phyloP scores from a whole-genome alignment of 148 eudicot genomes.

The Hydrangea macrophylla region DNA sequence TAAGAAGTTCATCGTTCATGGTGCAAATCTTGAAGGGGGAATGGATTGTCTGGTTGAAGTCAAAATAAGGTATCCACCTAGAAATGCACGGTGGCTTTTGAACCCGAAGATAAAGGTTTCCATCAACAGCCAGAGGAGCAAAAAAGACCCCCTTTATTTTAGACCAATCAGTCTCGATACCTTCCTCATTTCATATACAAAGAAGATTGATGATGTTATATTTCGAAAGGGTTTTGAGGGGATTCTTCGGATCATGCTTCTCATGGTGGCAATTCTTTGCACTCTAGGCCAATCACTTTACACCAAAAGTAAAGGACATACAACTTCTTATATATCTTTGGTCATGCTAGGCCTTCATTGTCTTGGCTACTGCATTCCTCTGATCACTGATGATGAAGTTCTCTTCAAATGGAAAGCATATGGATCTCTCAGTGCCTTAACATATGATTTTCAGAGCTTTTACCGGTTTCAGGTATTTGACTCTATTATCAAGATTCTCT shows the following conservation, averaged over 20 bases:
- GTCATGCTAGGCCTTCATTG: slow-evolving; percentile 4
- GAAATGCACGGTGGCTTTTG: background rate
- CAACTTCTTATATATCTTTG: background rate
- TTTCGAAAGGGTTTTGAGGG: background rate
- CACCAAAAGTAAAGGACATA: background rate
- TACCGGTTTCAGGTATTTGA: background rate
- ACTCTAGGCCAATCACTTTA: background rate
- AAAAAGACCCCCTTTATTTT: background rate
- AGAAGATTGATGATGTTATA: background rate
- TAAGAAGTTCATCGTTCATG: background rate
- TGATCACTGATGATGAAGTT: slow-evolving; percentile 3
- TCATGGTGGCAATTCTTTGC: background rate
- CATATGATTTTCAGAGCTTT: background rate
- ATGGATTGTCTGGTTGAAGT: slow-evolving; percentile 5
- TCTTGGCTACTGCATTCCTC: background rate
- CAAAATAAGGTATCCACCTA: background rate
- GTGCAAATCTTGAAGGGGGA: background rate
- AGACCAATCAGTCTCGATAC: slow-evolving; percentile 6
- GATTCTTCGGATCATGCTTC: background rate
- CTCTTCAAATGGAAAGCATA: background rate
- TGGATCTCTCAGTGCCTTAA: background rate
- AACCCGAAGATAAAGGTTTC: background rate
- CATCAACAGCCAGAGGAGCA: background rate
- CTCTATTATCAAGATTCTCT: background rate
- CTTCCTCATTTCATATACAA: background rate